phyloP scores from a whole-genome alignment of 768 basidiomycete genomes.

The Podaxis rugospora region DNA sequence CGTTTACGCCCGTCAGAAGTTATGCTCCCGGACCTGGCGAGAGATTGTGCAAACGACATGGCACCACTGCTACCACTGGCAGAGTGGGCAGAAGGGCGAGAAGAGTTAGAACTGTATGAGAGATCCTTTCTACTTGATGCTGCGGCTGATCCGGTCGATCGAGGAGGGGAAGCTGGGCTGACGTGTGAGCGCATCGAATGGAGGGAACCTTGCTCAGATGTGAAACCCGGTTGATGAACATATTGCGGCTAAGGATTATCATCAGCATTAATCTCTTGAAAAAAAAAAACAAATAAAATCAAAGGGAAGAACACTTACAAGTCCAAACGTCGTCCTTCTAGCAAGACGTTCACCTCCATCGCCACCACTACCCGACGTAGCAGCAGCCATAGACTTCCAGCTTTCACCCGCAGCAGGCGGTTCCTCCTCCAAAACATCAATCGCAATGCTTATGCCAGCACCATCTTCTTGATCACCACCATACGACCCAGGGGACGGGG shows the following conservation, averaged over 20 bases:
- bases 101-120: constrained; percentile 48
- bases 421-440: constrained; percentile 65
- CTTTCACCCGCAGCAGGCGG: constrained; percentile 58
- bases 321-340: constrained; percentile 57
- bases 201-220: constrained; percentile 63
- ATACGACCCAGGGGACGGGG: constrained; percentile 14
- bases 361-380: constrained; percentile 19
- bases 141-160: constrained; percentile 51
- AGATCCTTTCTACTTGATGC: constrained; percentile 37
- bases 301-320: constrained; percentile 37
- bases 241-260: constrained; percentile 34
- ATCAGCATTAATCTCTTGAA: background rate
- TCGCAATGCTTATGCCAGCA: constrained; percentile 35
- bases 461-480: constrained; percentile 21
- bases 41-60: constrained; percentile 28
- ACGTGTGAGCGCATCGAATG: constrained; percentile 60
- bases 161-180: constrained; percentile 34
- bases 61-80: constrained; percentile 29
- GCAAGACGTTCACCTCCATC: constrained; percentile 23
- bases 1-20: constrained; percentile 47
- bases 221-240: constrained; percentile 34
- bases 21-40: constrained; percentile 48
- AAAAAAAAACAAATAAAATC: constrained; percentile 5
- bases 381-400: constrained; percentile 54
- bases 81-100: constrained; percentile 46